A percentile compares a stretch with the other conserved stretches of the same genome.
These are phyloP conservation scores for Stagonosporopsis tanaceti DNA, from an alignment of 2,329 filamentous ascomycete species.

Conservation along the genomic window DNA sequence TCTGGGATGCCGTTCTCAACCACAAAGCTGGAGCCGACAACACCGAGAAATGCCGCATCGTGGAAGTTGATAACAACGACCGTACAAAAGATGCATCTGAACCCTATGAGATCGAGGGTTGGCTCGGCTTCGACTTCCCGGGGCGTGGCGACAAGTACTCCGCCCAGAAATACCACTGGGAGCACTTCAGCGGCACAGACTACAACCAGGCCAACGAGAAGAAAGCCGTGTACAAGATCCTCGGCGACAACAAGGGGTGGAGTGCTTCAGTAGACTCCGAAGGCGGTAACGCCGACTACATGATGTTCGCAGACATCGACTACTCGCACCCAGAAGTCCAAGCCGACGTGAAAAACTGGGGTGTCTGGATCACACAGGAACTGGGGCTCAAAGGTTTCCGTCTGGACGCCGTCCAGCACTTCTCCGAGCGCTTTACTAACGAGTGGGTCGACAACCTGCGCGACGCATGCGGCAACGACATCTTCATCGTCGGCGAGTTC, in stretches of 20 bases:
- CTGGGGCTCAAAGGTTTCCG: conserved; percentile 71
- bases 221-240: conserved; percentile 71
- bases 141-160: conserved; percentile 69
- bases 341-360: conserved; percentile 70
- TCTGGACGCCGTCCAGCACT: conserved; percentile 77
- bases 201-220: conserved; percentile 66
- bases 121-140: conserved; percentile 72
- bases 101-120: conserved; percentile 70
- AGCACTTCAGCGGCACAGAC: conserved; percentile 74
- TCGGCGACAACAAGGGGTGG: conserved; percentile 71
- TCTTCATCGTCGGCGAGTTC: conserved; percentile 75
- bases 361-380: conserved; percentile 69
- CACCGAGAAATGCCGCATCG: conserved; percentile 67
- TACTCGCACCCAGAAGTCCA: conserved; percentile 66
- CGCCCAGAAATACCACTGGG: conserved; percentile 68
- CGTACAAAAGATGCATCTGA: conserved; percentile 63
- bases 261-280: conserved; percentile 67
- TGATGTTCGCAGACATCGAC: conserved; percentile 78
- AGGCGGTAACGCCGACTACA: conserved; percentile 72
- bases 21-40: conserved; percentile 75
- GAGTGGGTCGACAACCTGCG: conserved; percentile 68
- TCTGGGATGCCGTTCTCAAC: conserved; percentile 77
- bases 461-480: conserved; percentile 56
- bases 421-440: conserved; percentile 70
- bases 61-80: conserved; percentile 69